Evolutionary conservation across 2,329 filamentous ascomycete species (phyloP).

Genomic region (Aspergillus amoenus): DNA sequence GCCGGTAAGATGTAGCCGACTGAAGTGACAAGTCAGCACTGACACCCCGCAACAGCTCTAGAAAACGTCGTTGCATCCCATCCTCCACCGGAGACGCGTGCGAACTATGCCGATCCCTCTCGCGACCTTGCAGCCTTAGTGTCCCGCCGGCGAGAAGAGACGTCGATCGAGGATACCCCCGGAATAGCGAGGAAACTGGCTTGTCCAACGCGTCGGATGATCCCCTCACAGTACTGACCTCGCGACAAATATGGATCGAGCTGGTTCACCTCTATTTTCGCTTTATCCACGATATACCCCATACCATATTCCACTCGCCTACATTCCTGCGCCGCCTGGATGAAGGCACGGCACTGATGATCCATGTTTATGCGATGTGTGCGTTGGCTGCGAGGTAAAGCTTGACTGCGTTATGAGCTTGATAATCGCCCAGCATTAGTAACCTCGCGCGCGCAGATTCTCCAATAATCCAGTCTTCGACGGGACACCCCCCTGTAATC

Average conservation of each 20-base stretch:
- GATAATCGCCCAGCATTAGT: not conserved
- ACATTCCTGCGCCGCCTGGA: conserved; percentile 19
- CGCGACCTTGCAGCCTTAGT: conserved; percentile 15
- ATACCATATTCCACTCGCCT: conserved; percentile 23
- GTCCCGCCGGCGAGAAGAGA: not conserved
- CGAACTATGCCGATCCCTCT: conserved; percentile 15
- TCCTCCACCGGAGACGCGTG: conserved; percentile 11
- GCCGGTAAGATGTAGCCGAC: conserved; percentile 8
- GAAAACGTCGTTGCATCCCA: conserved; percentile 21
- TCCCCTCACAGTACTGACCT: conserved; percentile 1
- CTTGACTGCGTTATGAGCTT: not conserved
- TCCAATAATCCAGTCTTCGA: conserved; percentile 16
- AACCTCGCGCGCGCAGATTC: conserved; percentile 12
- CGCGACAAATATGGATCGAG: conserved; percentile 14
- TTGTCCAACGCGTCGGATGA: not conserved
- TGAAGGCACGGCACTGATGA: conserved; percentile 16
- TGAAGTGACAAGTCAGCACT: not conserved
- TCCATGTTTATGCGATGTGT: conserved; percentile 23
- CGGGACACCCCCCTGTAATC: conserved; percentile 12
- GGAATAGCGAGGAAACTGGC: not conserved
- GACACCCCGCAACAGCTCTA: not conserved
- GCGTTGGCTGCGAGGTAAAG: conserved; percentile 22
- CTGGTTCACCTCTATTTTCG: conserved; percentile 22
- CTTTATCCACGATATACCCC: conserved; percentile 23
- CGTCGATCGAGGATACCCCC: not conserved